Base-by-base conservation (phyloP, 2,329 filamentous ascomycete genomes). In the Sodiomyces alkalinus region DNA sequence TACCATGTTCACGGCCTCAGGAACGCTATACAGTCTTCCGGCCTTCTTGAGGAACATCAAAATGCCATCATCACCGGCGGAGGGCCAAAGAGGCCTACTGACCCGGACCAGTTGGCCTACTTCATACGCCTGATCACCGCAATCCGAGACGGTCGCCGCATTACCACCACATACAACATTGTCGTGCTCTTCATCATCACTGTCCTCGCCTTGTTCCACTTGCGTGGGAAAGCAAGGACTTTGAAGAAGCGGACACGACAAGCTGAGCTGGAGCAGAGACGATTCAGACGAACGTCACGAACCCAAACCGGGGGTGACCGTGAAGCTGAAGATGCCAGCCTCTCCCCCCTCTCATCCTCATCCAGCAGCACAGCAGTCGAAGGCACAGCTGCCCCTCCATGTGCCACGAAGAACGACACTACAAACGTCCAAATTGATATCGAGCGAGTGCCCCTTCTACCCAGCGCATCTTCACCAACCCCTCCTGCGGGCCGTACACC, bases 381-480 rank as follows among this genome's bases (percentile, higher is more conserved):
- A 11, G 47, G 44, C 4, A 40, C 36, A 0, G 24, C 38, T 10
- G 44, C 44, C 6, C 48, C 46, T 2, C 35, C 39, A 7, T 26
- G 30, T 4, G 33, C 35, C 7, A 14, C 32, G 4, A 48, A 50
- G 31, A 34, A 41, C 19, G 25, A 27, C 10, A 30, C 44, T 5
- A n/a, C n/a, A n/a, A n/a, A n/a, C n/a, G n/a, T n/a, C n/a, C n/a
- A n/a, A n/a, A 15, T 34, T 9, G 53, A 57, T 14, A 16, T 53
- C 6, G 55, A 58, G 35, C 41, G 46, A 4, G 42, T 47, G 18
- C 54, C 53, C 4, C 40, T 56, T 5, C 38, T 56, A 10, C 20
- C 26, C 13, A 15, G 19, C 7, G 19, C 15, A 7, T 15, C 14
- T 16, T 28, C 23, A 18, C 11, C 17, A n/a, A 22, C 13, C 24